These are phyloP conservation scores for Dalbergia cochinchinensis DNA, from an alignment of 306 rosid species.

Conservation along the genomic window DNA sequence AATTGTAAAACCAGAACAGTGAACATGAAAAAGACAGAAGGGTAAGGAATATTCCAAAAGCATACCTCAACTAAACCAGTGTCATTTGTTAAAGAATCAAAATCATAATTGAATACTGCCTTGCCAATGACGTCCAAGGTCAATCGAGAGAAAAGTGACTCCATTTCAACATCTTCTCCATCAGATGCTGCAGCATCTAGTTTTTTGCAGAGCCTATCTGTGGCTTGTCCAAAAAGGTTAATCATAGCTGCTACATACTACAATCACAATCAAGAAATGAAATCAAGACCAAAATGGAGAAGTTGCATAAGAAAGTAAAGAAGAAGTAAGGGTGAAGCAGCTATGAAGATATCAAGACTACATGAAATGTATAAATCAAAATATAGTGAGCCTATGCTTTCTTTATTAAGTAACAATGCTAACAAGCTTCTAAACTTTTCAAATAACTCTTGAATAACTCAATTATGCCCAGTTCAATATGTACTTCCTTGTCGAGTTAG, in stretches of 20 bases:
- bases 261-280: slow-evolving; percentile 44
- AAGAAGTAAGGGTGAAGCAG: slow-evolving; percentile 36
- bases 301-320: slow-evolving; percentile 16
- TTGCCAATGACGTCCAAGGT: slow-evolving; percentile 94
- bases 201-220: slow-evolving; percentile 93
- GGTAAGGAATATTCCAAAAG: slow-evolving; percentile 43
- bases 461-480: slow-evolving; percentile 9
- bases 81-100: slow-evolving; percentile 89
- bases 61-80: slow-evolving; percentile 93
- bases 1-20: slow-evolving; percentile 32
- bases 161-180: slow-evolving; percentile 97
- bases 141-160: slow-evolving; percentile 94
- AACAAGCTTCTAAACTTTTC: slow-evolving; percentile 17
- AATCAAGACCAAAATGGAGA: slow-evolving; percentile 42
- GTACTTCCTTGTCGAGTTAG: not conserved
- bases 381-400: slow-evolving; percentile 19
- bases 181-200: slow-evolving; percentile 84
- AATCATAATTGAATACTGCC: slow-evolving; percentile 96
- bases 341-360: slow-evolving; percentile 35
- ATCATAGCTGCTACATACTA: slow-evolving; percentile 97
- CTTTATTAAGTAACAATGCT: slow-evolving; percentile 32
- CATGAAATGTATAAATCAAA: slow-evolving; percentile 32
- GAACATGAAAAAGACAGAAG: slow-evolving; percentile 30
- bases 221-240: slow-evolving; percentile 91
- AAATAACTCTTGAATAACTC: slow-evolving; percentile 16